Evolutionary conservation across 2,329 filamentous ascomycete genomes (phyloP).

Genomic region (Talaromyces sp.): DNA sequence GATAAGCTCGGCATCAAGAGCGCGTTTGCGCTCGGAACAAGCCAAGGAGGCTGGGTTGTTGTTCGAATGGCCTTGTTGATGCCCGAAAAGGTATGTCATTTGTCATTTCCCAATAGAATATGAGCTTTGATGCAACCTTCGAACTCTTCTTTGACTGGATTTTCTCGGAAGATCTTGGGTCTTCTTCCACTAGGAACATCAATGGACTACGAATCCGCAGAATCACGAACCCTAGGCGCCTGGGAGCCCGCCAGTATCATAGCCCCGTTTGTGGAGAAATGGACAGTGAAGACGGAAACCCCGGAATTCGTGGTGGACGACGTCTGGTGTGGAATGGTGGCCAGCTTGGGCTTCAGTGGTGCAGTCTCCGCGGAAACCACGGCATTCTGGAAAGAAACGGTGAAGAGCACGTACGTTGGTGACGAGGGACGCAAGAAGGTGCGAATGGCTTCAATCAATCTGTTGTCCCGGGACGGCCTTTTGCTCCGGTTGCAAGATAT

Average conservation of each 20-base stretch:
- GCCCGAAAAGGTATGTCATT: conserved; percentile 32
- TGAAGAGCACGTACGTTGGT: conserved; percentile 39
- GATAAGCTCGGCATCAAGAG: conserved; percentile 39
- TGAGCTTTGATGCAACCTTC: background rate
- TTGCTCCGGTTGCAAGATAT: conserved; percentile 39
- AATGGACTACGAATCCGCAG: conserved; percentile 40
- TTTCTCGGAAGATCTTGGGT: conserved; percentile 36
- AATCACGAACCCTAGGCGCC: conserved; percentile 37
- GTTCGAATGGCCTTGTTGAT: conserved; percentile 45
- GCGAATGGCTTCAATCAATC: conserved; percentile 42
- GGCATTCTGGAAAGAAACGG: conserved; percentile 35
- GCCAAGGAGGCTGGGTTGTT: conserved; percentile 47
- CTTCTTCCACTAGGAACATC: conserved; percentile 46
- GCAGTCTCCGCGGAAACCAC: conserved; percentile 25
- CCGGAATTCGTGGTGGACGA: conserved; percentile 34
- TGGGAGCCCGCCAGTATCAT: conserved; percentile 35
- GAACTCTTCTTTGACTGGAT: background rate
- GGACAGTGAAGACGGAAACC: conserved; percentile 29
- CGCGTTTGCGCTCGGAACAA: conserved; percentile 42
- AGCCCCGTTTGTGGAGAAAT: conserved; percentile 27
- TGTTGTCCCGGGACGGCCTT: conserved; percentile 42
- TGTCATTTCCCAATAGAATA: background rate
- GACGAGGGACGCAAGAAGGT: conserved; percentile 40
- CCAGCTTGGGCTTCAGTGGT: conserved; percentile 41
- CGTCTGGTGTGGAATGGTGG: conserved; percentile 37